phyloP scores from a whole-genome alignment of 2,329 filamentous ascomycete genomes.

The Taxawa tesnikishii region DNA sequence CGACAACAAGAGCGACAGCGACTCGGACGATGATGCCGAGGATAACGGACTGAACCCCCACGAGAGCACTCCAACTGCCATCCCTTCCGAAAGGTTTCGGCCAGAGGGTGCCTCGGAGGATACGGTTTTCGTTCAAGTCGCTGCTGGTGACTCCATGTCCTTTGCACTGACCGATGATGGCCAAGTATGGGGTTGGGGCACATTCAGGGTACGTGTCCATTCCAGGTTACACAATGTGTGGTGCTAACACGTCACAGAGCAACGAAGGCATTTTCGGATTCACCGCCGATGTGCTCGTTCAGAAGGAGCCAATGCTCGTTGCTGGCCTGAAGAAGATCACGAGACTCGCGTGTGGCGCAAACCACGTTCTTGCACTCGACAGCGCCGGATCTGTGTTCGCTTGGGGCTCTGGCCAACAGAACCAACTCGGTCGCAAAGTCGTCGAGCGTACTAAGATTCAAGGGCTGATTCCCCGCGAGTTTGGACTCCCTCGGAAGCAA shows the following conservation, averaged over 20 bases:
- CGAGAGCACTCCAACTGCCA: slow-evolving; percentile 53
- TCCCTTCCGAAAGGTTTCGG: slow-evolving; percentile 44
- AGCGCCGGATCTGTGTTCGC: slow-evolving; percentile 51
- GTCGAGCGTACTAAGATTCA: slow-evolving; percentile 46
- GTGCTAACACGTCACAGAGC: slow-evolving; percentile 27
- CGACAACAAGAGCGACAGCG: slow-evolving; percentile 42
- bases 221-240: too few relatives aligned
- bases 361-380: slow-evolving; percentile 60
- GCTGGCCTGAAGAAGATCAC: slow-evolving; percentile 54
- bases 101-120: slow-evolving; percentile 41
- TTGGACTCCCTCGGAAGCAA: slow-evolving; percentile 43
- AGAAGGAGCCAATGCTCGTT: slow-evolving; percentile 42
- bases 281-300: slow-evolving; percentile 39
- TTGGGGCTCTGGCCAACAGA: slow-evolving; percentile 64
- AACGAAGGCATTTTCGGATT: slow-evolving; percentile 57
- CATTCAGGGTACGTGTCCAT: slow-evolving; percentile 49
- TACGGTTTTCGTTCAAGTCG: slow-evolving; percentile 54
- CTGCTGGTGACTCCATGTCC: slow-evolving; percentile 61
- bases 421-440: slow-evolving; percentile 53
- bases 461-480: slow-evolving; percentile 43
- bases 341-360: slow-evolving; percentile 52
- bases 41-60: slow-evolving; percentile 57
- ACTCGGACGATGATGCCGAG: slow-evolving; percentile 43
- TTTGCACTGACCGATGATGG: slow-evolving; percentile 67
- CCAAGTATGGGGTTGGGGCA: slow-evolving; percentile 72